Evolutionary conservation across 352 stramenopile genomes (phyloP).

Genomic region (Salisapilia sapeloensis): DNA sequence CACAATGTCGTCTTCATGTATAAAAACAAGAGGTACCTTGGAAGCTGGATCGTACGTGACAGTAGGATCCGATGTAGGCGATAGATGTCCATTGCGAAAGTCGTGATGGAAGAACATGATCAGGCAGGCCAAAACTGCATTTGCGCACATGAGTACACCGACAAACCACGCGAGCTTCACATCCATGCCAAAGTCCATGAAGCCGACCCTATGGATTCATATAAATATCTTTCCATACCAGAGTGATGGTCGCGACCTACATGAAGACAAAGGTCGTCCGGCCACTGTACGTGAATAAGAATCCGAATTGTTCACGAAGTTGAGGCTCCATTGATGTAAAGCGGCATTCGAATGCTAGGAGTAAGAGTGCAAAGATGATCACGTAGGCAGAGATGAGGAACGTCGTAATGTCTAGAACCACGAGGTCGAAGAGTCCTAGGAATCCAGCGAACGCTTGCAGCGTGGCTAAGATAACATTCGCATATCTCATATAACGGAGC

Average conservation of each 20-base stretch:
- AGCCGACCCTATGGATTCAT: constrained; percentile 26
- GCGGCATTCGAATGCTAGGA: constrained; percentile 76
- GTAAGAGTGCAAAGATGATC: constrained; percentile 70
- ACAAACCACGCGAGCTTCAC: constrained; percentile 50
- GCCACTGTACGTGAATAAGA: constrained; percentile 78
- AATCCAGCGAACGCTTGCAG: constrained; percentile 71
- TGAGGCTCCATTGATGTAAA: constrained; percentile 77
- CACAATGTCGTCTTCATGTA: background rate
- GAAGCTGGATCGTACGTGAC: constrained; percentile 36
- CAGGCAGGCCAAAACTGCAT: constrained; percentile 52
- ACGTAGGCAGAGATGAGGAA: constrained; percentile 79
- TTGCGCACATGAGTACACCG: constrained; percentile 60
- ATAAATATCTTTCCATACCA: background rate
- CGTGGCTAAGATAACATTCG: constrained; percentile 65
- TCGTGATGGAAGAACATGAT: constrained; percentile 78
- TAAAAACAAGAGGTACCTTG: constrained; percentile 8
- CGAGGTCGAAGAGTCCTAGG: constrained; percentile 71
- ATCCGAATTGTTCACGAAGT: constrained; percentile 75
- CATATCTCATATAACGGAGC: constrained; percentile 68
- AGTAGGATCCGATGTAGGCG: constrained; percentile 63
- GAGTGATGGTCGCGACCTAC: constrained; percentile 6
- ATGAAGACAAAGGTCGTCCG: constrained; percentile 74
- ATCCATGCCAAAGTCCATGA: constrained; percentile 81
- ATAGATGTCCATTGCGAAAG: constrained; percentile 56
- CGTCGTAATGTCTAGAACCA: constrained; percentile 71